Conservation (phyloP, 148 eudicot genomes). For the Tetragonia tetragonoides region DNA sequence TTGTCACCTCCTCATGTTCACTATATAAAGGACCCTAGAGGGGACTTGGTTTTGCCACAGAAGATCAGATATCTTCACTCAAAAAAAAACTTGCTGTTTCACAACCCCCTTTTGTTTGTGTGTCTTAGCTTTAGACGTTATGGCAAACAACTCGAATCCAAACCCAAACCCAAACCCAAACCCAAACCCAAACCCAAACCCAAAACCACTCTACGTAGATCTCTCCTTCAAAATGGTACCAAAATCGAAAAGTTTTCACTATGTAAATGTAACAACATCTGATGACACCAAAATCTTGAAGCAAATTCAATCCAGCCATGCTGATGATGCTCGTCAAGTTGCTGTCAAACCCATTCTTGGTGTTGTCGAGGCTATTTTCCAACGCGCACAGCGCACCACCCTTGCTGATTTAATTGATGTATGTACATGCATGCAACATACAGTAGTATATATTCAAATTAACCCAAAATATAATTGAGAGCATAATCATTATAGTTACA, state of each 20-base stretch:
- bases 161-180: background rate
- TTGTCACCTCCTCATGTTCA: background rate
- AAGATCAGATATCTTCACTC: background rate
- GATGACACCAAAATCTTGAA: slow-evolving; percentile 11
- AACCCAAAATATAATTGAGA: too few species aligned
- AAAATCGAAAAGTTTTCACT: too few species aligned
- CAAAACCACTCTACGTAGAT: too few species aligned
- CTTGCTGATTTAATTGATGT: slow-evolving; percentile 4
- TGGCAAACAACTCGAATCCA: background rate
- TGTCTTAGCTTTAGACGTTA: too few species aligned
- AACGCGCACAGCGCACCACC: slow-evolving; percentile 6
- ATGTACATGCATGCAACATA: background rate
- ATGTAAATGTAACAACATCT: background rate
- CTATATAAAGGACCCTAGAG: background rate
- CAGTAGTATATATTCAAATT: too few species aligned
- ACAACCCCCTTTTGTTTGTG: too few species aligned
- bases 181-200: too few species aligned
- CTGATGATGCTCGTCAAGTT: slow-evolving; percentile 8
- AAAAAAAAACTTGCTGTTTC: too few species aligned
- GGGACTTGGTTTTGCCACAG: background rate
- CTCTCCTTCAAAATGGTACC: too few species aligned
- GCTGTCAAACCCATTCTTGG: slow-evolving; percentile 5
- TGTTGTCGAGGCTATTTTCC: slow-evolving; percentile 1
- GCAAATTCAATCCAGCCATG: slow-evolving; percentile 4
- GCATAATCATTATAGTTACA: too few species aligned